Conservation (phyloP, 2,329 filamentous ascomycete genomes). For the Colletotrichum graminicola region DNA sequence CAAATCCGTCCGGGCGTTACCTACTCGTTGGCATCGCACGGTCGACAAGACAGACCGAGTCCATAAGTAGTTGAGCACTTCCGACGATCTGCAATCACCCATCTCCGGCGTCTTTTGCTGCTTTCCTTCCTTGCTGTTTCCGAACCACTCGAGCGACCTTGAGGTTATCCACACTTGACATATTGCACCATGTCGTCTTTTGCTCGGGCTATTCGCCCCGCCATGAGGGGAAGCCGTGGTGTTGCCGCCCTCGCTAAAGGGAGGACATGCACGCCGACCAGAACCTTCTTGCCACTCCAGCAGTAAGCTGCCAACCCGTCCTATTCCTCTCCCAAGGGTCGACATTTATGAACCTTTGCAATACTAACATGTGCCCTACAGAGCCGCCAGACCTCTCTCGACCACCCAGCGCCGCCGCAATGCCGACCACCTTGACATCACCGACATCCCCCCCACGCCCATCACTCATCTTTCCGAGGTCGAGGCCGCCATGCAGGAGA, state of each 20-base stretch:
- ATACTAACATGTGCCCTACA: slow-evolving; percentile 1
- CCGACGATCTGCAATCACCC: slow-evolving; percentile 26
- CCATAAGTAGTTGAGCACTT: slow-evolving; percentile 33
- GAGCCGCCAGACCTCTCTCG: slow-evolving; percentile 67
- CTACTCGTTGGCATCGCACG: slow-evolving; percentile 24
- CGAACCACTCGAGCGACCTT: not conserved
- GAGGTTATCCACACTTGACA: not conserved
- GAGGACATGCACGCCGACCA: slow-evolving; percentile 44
- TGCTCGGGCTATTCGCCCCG: slow-evolving; percentile 64
- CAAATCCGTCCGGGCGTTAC: slow-evolving; percentile 27
- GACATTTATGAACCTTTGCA: not conserved
- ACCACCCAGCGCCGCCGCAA: slow-evolving; percentile 68
- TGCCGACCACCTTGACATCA: slow-evolving; percentile 68
- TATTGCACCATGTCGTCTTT: slow-evolving; percentile 60
- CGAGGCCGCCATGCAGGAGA: slow-evolving; percentile 88
- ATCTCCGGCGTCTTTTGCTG: slow-evolving; percentile 7
- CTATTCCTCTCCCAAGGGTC: not conserved
- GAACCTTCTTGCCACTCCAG: slow-evolving; percentile 44
- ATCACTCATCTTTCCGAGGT: slow-evolving; percentile 94
- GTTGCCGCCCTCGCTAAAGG: slow-evolving; percentile 46
- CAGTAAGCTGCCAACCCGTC: slow-evolving; percentile 46
- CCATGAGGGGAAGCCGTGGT: slow-evolving; percentile 59
- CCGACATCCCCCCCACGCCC: slow-evolving; percentile 86
- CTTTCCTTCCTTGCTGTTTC: slow-evolving; percentile 19
- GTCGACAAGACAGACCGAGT: slow-evolving; percentile 19